Evolutionary conservation across 2,329 filamentous ascomycete species (phyloP).

Genomic region (Neodidymelliopsis sp.): DNA sequence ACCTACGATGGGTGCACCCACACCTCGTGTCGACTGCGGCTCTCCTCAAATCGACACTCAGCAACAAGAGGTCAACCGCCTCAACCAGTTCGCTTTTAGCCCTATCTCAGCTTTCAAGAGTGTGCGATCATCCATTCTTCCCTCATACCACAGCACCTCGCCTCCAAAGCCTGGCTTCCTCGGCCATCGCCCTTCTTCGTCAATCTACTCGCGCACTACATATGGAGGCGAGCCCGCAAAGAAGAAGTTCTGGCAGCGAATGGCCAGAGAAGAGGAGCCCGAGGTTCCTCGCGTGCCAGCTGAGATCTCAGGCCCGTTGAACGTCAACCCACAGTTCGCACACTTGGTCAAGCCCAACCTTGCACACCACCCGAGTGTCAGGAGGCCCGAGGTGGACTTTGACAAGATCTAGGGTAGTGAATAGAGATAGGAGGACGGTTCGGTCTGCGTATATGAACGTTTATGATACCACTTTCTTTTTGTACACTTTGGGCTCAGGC

Average conservation of each 20-base stretch:
- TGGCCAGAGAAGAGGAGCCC: slow-evolving; percentile 42
- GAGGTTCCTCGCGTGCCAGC: slow-evolving; percentile 54
- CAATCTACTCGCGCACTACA: slow-evolving; percentile 46
- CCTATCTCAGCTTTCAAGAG: slow-evolving; percentile 49
- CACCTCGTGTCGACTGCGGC: slow-evolving; percentile 41
- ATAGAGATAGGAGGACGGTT: too few species aligned
- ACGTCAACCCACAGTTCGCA: slow-evolving; percentile 61
- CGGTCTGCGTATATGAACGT: slow-evolving; percentile 16
- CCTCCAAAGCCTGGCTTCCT: slow-evolving; percentile 37
- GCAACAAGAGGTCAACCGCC: slow-evolving; percentile 31
- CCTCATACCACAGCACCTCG: slow-evolving; percentile 55
- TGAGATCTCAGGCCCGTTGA: slow-evolving; percentile 65
- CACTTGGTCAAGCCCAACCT: slow-evolving; percentile 64
- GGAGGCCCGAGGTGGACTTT: slow-evolving; percentile 39
- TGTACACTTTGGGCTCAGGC: slow-evolving; percentile 4
- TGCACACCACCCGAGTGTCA: slow-evolving; percentile 60
- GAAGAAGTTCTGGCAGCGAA: slow-evolving; percentile 43
- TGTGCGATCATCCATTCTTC: slow-evolving; percentile 54
- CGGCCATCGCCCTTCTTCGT: slow-evolving; percentile 38
- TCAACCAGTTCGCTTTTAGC: slow-evolving; percentile 42
- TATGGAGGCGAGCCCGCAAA: slow-evolving; percentile 38
- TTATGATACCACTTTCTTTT: slow-evolving; percentile 46
- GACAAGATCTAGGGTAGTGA: slow-evolving; percentile 34
- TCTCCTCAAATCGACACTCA: slow-evolving; percentile 32
- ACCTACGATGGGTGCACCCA: slow-evolving; percentile 24